Conservation (phyloP, 2,329 filamentous ascomycete species). For the Aspergillus clavatus region DNA sequence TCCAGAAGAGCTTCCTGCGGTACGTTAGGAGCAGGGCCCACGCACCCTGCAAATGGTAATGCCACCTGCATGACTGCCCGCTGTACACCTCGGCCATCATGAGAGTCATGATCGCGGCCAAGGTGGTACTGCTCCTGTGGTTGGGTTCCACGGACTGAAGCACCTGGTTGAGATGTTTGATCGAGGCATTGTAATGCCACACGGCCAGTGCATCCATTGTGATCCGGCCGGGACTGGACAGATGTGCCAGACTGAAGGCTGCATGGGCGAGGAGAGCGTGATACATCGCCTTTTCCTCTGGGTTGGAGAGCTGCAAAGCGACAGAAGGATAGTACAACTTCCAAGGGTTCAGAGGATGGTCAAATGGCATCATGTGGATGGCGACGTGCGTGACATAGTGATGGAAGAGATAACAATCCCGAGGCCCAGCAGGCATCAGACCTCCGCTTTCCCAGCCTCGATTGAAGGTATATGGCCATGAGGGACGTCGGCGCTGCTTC, state of each 20-base stretch:
- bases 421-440: too few relatives aligned
- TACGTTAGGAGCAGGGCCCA: constrained; percentile 10
- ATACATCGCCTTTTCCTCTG: not conserved
- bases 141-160: too few relatives aligned
- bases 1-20: constrained; percentile 9
- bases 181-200: too few relatives aligned
- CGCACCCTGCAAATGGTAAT: constrained; percentile 15
- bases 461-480: too few relatives aligned
- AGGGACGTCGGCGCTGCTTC: too few relatives aligned
- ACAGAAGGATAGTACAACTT: constrained; percentile 14
- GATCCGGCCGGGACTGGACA: too few relatives aligned
- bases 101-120: constrained; percentile 1
- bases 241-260: too few relatives aligned
- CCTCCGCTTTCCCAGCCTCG: too few relatives aligned
- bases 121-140: too few relatives aligned
- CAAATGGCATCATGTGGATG: constrained; percentile 18
- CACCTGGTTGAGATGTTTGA: too few relatives aligned
- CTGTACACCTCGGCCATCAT: constrained; percentile 13
- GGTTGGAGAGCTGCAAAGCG: constrained; percentile 5
- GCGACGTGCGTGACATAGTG: constrained; percentile 17
- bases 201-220: too few relatives aligned
- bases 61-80: constrained; percentile 13
- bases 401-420: constrained; percentile 13
- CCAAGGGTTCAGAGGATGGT: constrained; percentile 18
- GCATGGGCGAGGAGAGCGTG: too few relatives aligned